Evolutionary conservation across 306 rosid species (phyloP), one percentile per base, ranked within the genome.

Genomic region (Vachellia pachyceras): DNA sequence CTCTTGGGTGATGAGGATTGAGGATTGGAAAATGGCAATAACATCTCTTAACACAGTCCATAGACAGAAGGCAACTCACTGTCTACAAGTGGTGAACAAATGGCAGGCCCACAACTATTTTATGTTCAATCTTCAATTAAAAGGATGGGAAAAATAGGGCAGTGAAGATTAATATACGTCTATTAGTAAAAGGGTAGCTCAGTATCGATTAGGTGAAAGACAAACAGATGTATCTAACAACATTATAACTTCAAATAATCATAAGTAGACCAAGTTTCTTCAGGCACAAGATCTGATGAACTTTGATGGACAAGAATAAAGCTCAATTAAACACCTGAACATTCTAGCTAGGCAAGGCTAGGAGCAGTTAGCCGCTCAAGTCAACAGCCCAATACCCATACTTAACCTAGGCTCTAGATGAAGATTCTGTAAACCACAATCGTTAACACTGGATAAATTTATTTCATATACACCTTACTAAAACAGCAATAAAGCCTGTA

Each of bases 401-500:
- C 73, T 74, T 44, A 58, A 50, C 78, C 35, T 41, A 64, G n/a
- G 61, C 64, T 78, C 39, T 42, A 77, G 46, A 65, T 73, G 10
- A 46, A 9, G 44, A 25, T 49, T 29, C 18, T 46, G 47, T 29
- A 3, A 65, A 72, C 47, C 33, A 77, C 44, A 77, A 33, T 20
- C 55, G 25, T 33, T 4, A 47, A 81, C 46, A 55, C 60, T 29
- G 36, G 11, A 70, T 73, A 46, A 57, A 10, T 54, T 76, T 5
- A 17, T 37, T 37, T 39, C 42, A 64, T 49, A 33, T 76, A n/a
- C 33, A 15, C 72, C 73, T 84, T 58, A 68, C 44, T 77, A 61
- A 37, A 75, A 77, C 60, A 80, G 50, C 60, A 69, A 20, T 57
- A 64, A 84, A 70, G 42, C 47, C 68, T 63, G 77, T 57, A 89